These are phyloP conservation scores for Aegilops bicornis DNA, from an alignment of 176 grass and related monocot species.

Conservation along the genomic window DNA sequence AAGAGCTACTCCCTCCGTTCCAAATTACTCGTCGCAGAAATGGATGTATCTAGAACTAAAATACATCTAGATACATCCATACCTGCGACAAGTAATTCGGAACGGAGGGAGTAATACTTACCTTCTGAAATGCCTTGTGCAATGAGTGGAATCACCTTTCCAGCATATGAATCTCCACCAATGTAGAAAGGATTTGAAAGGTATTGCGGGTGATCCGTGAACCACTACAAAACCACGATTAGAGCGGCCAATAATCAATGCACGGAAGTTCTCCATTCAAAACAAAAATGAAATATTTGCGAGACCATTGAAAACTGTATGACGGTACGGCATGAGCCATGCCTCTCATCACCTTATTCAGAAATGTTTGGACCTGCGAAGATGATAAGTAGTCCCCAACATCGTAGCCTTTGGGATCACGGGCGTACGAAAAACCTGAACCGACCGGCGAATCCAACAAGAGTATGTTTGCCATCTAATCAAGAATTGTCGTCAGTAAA, in stretches of 20 bases:
- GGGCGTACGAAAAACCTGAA: slow-evolving; percentile 54
- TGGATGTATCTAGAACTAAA: no score
- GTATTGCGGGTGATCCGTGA: slow-evolving; percentile 37
- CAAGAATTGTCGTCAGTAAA: not conserved
- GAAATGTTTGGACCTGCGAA: slow-evolving; percentile 40
- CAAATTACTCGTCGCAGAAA: no score
- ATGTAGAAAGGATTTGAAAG: slow-evolving; percentile 57
- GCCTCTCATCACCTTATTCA: slow-evolving; percentile 39
- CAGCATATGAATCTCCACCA: slow-evolving; percentile 60
- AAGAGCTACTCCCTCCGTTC: no score
- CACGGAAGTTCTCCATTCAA: not conserved
- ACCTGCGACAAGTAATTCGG: no score
- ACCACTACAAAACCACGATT: slow-evolving; percentile 41
- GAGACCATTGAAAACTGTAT: not conserved
- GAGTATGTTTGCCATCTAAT: slow-evolving; percentile 44
- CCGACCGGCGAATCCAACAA: slow-evolving; percentile 69
- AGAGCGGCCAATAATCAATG: not conserved
- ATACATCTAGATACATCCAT: no score
- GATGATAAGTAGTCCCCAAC: slow-evolving; percentile 43
- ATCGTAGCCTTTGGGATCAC: slow-evolving; percentile 43
- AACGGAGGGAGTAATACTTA: no score
- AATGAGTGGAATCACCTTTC: slow-evolving; percentile 44
- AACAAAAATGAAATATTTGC: not conserved
- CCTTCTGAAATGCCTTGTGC: slow-evolving; percentile 49
- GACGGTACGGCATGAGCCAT: not conserved